Evolutionary conservation across 1,284 basidiomycete species (phyloP).

Genomic region (Irpex rosettiformis): DNA sequence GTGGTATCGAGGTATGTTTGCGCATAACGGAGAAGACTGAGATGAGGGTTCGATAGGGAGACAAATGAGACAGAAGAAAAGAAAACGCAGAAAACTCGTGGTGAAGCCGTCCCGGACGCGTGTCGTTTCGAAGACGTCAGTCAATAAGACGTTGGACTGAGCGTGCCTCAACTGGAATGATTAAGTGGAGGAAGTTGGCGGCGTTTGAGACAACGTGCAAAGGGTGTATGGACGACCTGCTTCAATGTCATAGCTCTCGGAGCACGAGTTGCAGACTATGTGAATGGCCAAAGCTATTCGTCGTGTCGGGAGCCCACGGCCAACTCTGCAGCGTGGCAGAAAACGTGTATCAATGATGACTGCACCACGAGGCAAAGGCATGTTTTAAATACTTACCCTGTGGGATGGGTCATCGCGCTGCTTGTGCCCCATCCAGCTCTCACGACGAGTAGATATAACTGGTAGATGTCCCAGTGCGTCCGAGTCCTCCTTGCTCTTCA

Average conservation of each 20-base stretch:
- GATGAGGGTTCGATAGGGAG: background rate
- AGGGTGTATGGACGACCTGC: background rate
- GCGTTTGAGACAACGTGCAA: background rate
- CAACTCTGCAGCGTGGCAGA: constrained; percentile 15
- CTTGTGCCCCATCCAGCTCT: constrained; percentile 18
- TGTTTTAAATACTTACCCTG: constrained; percentile 13
- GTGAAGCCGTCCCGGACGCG: background rate
- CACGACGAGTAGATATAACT: constrained; percentile 8
- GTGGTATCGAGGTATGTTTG: constrained; percentile 4
- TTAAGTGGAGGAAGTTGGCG: background rate
- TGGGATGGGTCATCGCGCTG: constrained; percentile 17
- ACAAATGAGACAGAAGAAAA: background rate
- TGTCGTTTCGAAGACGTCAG: constrained; percentile 1
- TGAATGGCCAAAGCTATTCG: background rate
- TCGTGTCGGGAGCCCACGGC: constrained; percentile 16
- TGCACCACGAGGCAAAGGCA: constrained; percentile 6
- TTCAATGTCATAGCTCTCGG: background rate
- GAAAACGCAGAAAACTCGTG: constrained; percentile 1
- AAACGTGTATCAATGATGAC: constrained; percentile 15
- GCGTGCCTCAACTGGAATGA: background rate
- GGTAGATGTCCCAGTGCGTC: constrained; percentile 18
- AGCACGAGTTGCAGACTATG: constrained; percentile 10
- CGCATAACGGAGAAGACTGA: background rate
- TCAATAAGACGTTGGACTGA: background rate
- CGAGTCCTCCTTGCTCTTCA: constrained; percentile 26